These are phyloP conservation scores for Lepidium sativum DNA, from an alignment of 345 rosid genomes.

Conservation along the genomic window DNA sequence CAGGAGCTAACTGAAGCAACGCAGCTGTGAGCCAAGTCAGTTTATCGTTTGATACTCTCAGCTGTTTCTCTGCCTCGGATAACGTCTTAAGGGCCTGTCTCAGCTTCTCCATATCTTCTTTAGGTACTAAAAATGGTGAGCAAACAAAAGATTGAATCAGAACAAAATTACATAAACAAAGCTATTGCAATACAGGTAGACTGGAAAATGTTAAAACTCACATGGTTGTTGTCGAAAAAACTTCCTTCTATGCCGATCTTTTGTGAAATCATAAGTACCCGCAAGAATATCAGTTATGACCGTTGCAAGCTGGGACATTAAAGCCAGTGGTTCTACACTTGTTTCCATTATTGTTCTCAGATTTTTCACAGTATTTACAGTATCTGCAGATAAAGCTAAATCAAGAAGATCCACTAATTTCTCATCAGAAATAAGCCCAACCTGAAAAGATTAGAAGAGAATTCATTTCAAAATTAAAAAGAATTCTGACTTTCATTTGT, in stretches of 20 bases:
- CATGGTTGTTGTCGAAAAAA: slow-evolving; percentile 76
- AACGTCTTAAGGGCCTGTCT: slow-evolving; percentile 91
- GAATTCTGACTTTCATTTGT: neutral
- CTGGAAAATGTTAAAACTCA: slow-evolving; percentile 31
- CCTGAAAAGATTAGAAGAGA: slow-evolving; percentile 37
- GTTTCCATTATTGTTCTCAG: slow-evolving; percentile 92
- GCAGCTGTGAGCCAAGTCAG: slow-evolving; percentile 97
- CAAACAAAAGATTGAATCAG: neutral
- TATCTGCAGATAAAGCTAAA: slow-evolving; percentile 98
- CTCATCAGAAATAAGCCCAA: slow-evolving; percentile 94
- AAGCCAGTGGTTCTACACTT: slow-evolving; percentile 88
- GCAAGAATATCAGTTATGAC: slow-evolving; percentile 95
- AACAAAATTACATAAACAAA: neutral
- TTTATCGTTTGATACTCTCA: slow-evolving; percentile 84
- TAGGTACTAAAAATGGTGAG: slow-evolving; percentile 48
- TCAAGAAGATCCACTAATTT: slow-evolving; percentile 98
- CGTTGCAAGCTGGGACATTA: slow-evolving; percentile 99
- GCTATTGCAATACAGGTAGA: neutral
- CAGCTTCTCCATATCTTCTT: slow-evolving; percentile 94
- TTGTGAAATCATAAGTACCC: slow-evolving; percentile 76
- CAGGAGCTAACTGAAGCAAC: slow-evolving; percentile 95
- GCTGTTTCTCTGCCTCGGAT: slow-evolving; percentile 94
- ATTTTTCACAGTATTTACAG: slow-evolving; percentile 93
- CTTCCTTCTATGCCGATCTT: slow-evolving; percentile 68
- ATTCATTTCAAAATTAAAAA: neutral